phyloP scores from a whole-genome alignment of 23 red algal genomes.

The Cyanidioschyzon merolae region DNA sequence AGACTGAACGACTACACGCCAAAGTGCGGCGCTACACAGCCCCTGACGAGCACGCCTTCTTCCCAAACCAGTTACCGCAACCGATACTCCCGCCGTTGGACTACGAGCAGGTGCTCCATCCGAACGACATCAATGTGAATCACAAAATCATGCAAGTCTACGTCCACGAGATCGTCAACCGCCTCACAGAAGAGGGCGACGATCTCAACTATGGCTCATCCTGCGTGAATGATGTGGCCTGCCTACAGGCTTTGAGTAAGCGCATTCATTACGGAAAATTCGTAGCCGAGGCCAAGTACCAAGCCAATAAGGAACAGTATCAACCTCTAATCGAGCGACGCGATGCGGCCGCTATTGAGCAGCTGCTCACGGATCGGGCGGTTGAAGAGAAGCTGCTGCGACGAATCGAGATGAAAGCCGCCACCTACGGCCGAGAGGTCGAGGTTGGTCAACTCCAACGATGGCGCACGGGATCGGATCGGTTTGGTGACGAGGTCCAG shows the following conservation, averaged over 20 bases:
- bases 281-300: conserved; percentile 93
- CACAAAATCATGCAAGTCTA: conserved; percentile 46
- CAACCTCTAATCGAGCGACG: conserved; percentile 24
- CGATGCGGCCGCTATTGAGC: conserved; percentile 55
- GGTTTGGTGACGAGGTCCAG: not conserved
- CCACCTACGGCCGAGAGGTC: conserved; percentile 62
- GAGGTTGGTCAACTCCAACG: conserved; percentile 1
- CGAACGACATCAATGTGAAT: conserved; percentile 81
- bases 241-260: conserved; percentile 90
- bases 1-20: conserved; percentile 85
- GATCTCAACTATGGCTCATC: conserved; percentile 95
- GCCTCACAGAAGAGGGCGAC: conserved; percentile 62
- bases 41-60: conserved; percentile 91
- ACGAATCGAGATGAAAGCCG: conserved; percentile 75
- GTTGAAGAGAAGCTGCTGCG: conserved; percentile 69
- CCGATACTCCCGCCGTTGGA: conserved; percentile 51
- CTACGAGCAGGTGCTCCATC: conserved; percentile 51
- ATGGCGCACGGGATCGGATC: not conserved
- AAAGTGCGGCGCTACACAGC: conserved; percentile 65
- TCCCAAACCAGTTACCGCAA: conserved; percentile 44
- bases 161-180: conserved; percentile 42
- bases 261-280: conserved; percentile 99
- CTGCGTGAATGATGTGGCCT: conserved; percentile 70
- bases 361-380: conserved; percentile 40
- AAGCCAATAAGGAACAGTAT: conserved; percentile 46